These are phyloP conservation scores for Rhizopogon parksii DNA, from an alignment of 1,284 basidiomycete genomes.

Conservation along the genomic window DNA sequence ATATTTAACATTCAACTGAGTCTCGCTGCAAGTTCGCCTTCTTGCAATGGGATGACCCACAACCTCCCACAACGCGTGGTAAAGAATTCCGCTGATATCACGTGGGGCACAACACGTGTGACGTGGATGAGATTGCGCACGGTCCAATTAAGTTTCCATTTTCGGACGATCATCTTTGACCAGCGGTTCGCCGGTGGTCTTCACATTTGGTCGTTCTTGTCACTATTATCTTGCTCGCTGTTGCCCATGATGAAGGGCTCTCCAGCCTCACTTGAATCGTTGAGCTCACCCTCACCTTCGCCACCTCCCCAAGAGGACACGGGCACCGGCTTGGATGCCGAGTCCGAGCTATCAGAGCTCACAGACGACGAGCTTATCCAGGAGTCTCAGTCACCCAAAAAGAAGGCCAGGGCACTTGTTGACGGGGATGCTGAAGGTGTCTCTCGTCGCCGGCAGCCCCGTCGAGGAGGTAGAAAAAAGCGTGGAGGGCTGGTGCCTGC, in stretches of 20 bases:
- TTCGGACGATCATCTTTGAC: constrained; percentile 4
- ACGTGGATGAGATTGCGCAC: constrained; percentile 3
- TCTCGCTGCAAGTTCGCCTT: background rate
- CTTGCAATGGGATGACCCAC: too few relatives aligned
- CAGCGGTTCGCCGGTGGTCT: background rate
- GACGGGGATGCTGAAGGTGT: constrained; percentile 19
- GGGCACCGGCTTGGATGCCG: constrained; percentile 46
- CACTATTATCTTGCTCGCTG: background rate
- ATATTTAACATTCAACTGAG: background rate
- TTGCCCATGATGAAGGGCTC: constrained; percentile 1
- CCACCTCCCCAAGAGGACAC: constrained; percentile 30
- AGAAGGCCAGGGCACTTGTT: constrained; percentile 13
- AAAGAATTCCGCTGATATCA: background rate
- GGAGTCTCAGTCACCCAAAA: constrained; percentile 15
- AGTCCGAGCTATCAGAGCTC: constrained; percentile 73
- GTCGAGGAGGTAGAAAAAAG: constrained; percentile 42
- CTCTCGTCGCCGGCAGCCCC: constrained; percentile 10
- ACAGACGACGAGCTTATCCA: constrained; percentile 69
- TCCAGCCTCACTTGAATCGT: constrained; percentile 46
- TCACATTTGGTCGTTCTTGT: background rate
- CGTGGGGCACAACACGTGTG: background rate
- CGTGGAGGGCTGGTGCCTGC: constrained; percentile 63
- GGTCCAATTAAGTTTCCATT: constrained; percentile 3
- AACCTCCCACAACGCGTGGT: too few relatives aligned
- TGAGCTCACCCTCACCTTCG: constrained; percentile 44